phyloP scores from a whole-genome alignment of 805 yeast genomes.

The Alloascoidea hylecoeti region DNA sequence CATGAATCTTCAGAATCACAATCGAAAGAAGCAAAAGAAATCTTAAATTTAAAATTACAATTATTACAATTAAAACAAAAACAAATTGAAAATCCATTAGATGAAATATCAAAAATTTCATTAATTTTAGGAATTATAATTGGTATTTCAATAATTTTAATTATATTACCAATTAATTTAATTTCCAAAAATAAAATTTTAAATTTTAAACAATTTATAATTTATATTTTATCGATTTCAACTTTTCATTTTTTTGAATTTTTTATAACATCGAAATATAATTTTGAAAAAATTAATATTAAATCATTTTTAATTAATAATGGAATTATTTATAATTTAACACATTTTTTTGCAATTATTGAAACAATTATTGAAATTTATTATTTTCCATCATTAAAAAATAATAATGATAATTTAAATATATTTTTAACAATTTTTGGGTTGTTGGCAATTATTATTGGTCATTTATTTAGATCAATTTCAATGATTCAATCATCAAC shows the following conservation, averaged over 20 bases:
- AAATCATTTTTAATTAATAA: constrained; percentile 61
- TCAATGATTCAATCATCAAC: constrained; percentile 86
- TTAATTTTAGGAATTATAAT: constrained; percentile 14
- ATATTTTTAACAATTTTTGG: constrained; percentile 27
- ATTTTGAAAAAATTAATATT: constrained; percentile 46
- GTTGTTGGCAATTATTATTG: constrained; percentile 27
- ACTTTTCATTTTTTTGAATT: constrained; percentile 77
- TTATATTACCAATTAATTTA: constrained; percentile 2
- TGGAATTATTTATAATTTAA: constrained; percentile 41
- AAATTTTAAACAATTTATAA: constrained; percentile 8
- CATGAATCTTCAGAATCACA: too few species aligned
- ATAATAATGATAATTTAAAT: constrained; percentile 3
- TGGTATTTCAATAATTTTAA: constrained; percentile 7
- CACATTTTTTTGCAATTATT: constrained; percentile 37
- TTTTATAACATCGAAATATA: constrained; percentile 62
- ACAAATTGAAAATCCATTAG: constrained; percentile 10
- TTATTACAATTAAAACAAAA: too few species aligned
- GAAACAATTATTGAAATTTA: constrained; percentile 33
- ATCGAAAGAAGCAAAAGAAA: too few species aligned
- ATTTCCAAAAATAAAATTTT: too few species aligned
- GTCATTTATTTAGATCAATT: constrained; percentile 54
- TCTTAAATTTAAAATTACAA: too few species aligned
- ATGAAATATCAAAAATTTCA: constrained; percentile 14
- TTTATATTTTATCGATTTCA: constrained; percentile 39
- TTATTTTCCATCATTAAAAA: constrained; percentile 24